Percentiles rank a stretch among this genome's conserved stretches.
phyloP scores from a whole-genome alignment of 2,329 filamentous ascomycete species.

The Lecanicillium sp. region DNA sequence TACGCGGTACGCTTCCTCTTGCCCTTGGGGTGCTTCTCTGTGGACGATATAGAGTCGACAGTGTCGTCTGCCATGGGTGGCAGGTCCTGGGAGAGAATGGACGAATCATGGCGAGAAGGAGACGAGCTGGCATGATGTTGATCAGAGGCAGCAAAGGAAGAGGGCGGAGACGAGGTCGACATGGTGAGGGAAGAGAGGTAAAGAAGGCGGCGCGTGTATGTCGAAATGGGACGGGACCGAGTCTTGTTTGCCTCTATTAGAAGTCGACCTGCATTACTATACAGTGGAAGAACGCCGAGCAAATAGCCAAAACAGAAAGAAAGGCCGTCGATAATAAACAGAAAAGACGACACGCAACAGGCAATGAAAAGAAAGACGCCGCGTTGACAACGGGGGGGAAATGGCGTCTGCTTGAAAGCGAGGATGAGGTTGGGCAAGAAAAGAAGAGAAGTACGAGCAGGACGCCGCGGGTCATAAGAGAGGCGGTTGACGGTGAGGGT shows the following conservation, averaged over 20 bases:
- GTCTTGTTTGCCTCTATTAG: background rate
- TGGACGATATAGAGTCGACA: slow-evolving; percentile 11
- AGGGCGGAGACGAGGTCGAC: slow-evolving; percentile 5
- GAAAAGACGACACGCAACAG: background rate
- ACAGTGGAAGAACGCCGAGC: background rate
- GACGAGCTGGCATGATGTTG: slow-evolving; percentile 3
- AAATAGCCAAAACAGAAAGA: slow-evolving; percentile 1
- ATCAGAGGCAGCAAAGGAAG: slow-evolving; percentile 6
- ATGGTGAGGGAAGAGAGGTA: slow-evolving; percentile 5
- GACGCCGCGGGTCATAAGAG: slow-evolving; percentile 5
- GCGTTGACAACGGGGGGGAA: no score
- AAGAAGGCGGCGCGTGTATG: slow-evolving; percentile 4
- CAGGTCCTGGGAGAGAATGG: slow-evolving; percentile 5
- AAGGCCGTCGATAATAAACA: background rate
- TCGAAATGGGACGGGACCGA: background rate
- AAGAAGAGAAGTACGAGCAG: slow-evolving; percentile 3
- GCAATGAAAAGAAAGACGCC: background rate
- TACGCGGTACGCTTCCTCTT: slow-evolving; percentile 59
- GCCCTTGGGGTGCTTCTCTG: slow-evolving; percentile 45
- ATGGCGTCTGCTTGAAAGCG: no score
- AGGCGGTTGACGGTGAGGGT: slow-evolving; percentile 7
- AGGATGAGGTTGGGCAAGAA: background rate
- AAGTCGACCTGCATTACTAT: slow-evolving; percentile 6
- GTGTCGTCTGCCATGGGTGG: background rate
- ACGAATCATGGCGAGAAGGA: slow-evolving; percentile 6